Conservation (phyloP, 2,329 filamentous ascomycete species). For the Calonectria hongkongensis region DNA sequence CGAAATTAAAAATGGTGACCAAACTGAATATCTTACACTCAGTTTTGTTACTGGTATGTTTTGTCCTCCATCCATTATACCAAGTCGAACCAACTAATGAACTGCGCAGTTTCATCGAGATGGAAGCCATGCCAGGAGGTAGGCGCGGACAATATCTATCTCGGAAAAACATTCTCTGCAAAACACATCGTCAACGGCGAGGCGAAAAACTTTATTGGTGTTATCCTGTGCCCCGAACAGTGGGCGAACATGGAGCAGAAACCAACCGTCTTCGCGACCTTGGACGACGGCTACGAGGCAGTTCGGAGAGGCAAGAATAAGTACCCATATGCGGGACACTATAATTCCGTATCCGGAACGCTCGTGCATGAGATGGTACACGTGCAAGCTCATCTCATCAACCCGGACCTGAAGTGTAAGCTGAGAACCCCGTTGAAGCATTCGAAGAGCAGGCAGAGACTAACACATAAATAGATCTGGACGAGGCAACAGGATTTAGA, state of each 20-base stretch:
- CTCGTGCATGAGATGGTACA: conserved; percentile 35
- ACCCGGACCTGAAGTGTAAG: conserved; percentile 19
- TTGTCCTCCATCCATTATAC: neutral
- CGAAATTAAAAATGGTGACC: neutral
- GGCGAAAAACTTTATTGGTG: neutral
- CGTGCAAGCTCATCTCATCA: conserved; percentile 5
- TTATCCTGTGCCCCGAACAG: conserved; percentile 32
- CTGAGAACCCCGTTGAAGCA: neutral
- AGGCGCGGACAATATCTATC: neutral
- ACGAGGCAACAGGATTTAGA: conserved; percentile 18
- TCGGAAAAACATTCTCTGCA: conserved; percentile 26
- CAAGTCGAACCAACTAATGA: neutral
- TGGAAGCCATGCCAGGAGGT: conserved; percentile 17
- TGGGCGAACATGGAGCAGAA: neutral
- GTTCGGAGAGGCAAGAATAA: neutral
- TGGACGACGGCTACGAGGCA: conserved; percentile 2
- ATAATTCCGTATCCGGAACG: conserved; percentile 28
- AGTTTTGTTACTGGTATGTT: conserved; percentile 9
- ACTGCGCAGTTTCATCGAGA: neutral
- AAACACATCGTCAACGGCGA: neutral
- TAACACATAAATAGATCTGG: conserved; percentile 12
- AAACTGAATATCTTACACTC: conserved; percentile 10
- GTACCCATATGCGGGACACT: conserved; percentile 14
- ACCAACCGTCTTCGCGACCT: conserved; percentile 1
- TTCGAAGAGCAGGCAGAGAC: neutral